Conservation (phyloP, 495 filamentous ascomycete genomes). For the Penicillium arizonense region DNA sequence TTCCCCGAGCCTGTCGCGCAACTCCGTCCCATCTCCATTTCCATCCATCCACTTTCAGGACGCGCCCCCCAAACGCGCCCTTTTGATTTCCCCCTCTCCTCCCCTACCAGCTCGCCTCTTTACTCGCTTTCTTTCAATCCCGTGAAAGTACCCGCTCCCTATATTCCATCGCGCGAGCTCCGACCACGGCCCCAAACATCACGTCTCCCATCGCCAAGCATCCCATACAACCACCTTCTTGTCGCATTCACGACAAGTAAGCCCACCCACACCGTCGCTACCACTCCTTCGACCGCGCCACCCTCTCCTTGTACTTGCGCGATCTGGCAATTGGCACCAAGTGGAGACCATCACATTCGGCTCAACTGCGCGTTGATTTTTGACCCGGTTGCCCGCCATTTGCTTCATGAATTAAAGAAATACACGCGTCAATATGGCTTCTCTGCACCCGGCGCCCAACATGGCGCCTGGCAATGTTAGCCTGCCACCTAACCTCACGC, state of each 20-base stretch:
- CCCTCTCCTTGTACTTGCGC: slow-evolving; percentile 16
- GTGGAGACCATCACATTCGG: slow-evolving; percentile 21
- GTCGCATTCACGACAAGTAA: slow-evolving; percentile 28
- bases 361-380: slow-evolving; percentile 5
- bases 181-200: slow-evolving; percentile 36
- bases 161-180: slow-evolving; percentile 30
- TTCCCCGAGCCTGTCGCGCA: slow-evolving; percentile 49
- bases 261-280: slow-evolving; percentile 10
- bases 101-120: slow-evolving; percentile 19
- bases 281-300: slow-evolving; percentile 6
- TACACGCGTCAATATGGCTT: slow-evolving; percentile 63
- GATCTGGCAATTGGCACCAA: slow-evolving; percentile 17
- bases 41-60: slow-evolving; percentile 37
- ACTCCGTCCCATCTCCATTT: slow-evolving; percentile 47
- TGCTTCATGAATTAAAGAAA: slow-evolving; percentile 35
- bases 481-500: slow-evolving; percentile 55
- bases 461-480: slow-evolving; percentile 59
- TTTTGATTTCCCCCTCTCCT: slow-evolving; percentile 24
- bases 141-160: slow-evolving; percentile 25
- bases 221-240: slow-evolving; percentile 22
- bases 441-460: slow-evolving; percentile 66
- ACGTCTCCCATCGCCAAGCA: slow-evolving; percentile 39
- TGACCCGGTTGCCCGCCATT: slow-evolving; percentile 21
- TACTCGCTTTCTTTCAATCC: slow-evolving; percentile 28
- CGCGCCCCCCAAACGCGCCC: slow-evolving; percentile 35